phyloP scores from a whole-genome alignment of 1,284 basidiomycete genomes.

The Xerocomus cyaneibrunnescens region DNA sequence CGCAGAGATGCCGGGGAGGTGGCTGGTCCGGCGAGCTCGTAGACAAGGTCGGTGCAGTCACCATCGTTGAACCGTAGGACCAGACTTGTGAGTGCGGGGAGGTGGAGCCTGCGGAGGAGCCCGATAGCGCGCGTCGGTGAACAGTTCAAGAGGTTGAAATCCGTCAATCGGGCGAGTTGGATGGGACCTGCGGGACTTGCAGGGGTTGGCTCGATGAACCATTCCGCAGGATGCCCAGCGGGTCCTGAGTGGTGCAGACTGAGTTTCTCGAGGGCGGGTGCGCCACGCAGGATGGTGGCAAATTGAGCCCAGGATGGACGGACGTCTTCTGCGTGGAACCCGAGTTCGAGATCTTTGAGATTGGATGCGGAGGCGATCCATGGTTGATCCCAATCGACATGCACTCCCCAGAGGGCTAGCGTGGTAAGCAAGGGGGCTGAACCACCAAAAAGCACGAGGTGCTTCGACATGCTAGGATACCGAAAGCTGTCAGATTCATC shows the following conservation, averaged over 20 bases:
- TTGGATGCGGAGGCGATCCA: conserved; percentile 38
- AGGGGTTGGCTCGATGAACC: conserved; percentile 29
- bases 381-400: conserved; percentile 56
- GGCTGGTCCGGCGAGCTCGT: conserved; percentile 37
- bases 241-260: conserved; percentile 47
- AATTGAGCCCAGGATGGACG: conserved; percentile 55
- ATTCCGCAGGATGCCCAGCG: conserved; percentile 31
- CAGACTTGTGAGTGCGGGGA: conserved; percentile 49
- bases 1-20: too few relatives aligned
- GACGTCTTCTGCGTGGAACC: conserved; percentile 56
- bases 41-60: background rate
- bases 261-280: conserved; percentile 50
- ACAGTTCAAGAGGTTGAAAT: conserved; percentile 51
- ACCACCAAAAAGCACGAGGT: conserved; percentile 52
- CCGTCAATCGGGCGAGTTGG: conserved; percentile 46
- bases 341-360: conserved; percentile 52
- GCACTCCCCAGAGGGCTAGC: conserved; percentile 59
- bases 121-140: conserved; percentile 42
- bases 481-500: conserved; percentile 39
- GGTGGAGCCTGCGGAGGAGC: conserved; percentile 46
- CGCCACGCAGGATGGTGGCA: conserved; percentile 38
- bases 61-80: conserved; percentile 47
- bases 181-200: conserved; percentile 35
- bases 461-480: conserved; percentile 36
- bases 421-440: conserved; percentile 50